Evolutionary conservation across 768 basidiomycete species (phyloP).

Genomic region (Mrakia gelida): DNA sequence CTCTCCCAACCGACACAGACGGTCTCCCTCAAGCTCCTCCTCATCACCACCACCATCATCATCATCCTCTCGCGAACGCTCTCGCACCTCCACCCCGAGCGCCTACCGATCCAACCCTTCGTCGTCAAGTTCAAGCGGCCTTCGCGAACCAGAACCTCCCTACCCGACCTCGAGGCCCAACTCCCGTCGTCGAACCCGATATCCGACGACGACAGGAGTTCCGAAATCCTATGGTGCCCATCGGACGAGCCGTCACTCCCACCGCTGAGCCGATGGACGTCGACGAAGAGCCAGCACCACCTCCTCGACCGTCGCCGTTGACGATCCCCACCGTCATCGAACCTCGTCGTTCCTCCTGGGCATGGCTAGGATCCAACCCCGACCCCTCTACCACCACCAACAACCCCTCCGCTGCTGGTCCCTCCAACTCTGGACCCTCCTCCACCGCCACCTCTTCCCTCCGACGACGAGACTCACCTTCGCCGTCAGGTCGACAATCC

Average conservation of each 20-base stretch:
- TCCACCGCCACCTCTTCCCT: neutral
- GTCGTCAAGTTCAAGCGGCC: neutral
- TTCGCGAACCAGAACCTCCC: neutral
- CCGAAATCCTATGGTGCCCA: neutral
- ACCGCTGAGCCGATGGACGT: slow-evolving; percentile 24
- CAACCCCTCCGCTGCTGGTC: neutral
- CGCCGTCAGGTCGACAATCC: neutral
- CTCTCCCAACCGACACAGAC: neutral
- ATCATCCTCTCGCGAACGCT: neutral
- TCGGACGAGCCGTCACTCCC: neutral
- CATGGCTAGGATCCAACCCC: neutral
- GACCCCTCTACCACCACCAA: too few species aligned
- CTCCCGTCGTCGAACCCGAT: neutral
- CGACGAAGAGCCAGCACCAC: slow-evolving; percentile 1
- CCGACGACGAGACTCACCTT: neutral
- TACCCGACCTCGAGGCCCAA: neutral
- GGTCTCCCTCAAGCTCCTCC: neutral
- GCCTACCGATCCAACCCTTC: neutral
- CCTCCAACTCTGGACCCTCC: neutral
- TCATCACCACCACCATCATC: slow-evolving; percentile 10
- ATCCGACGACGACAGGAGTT: neutral
- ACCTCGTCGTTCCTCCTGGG: neutral
- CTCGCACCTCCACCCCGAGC: neutral
- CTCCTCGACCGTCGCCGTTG: neutral
- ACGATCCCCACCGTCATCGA: neutral